Conservation (phyloP, 805 yeast species). For the Ogataea thermomethanolica region DNA sequence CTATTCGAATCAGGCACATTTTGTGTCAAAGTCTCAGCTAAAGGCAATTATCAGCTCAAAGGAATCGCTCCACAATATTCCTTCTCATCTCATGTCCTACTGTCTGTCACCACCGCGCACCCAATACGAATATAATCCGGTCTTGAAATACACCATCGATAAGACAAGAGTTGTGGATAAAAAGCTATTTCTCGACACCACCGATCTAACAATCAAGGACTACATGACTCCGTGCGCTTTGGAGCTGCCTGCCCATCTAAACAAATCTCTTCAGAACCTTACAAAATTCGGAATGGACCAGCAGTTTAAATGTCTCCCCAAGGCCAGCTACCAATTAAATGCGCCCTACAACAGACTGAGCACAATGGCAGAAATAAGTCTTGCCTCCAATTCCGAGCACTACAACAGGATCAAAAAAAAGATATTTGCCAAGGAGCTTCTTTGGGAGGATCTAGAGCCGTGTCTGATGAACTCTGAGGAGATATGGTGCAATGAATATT, state of each 20-base stretch:
- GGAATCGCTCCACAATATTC: conserved; percentile 15
- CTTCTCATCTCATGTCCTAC: conserved; percentile 21
- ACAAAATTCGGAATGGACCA: conserved; percentile 12
- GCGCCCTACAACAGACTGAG: conserved; percentile 18
- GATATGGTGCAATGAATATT: conserved; percentile 23
- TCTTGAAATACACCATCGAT: conserved; percentile 19
- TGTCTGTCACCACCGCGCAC: conserved; percentile 11
- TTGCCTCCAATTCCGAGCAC: conserved; percentile 27
- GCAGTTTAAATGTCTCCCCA: conserved; percentile 11
- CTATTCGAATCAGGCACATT: conserved; percentile 1
- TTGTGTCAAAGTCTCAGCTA: conserved; percentile 5
- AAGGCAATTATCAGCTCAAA: conserved; percentile 14
- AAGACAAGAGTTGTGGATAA: conserved; percentile 9
- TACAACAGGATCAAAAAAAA: conserved; percentile 19
- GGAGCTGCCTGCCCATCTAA: conserved; percentile 6
- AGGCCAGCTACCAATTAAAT: conserved; percentile 4
- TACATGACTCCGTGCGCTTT: conserved; percentile 8
- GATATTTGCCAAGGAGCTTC: conserved; percentile 16
- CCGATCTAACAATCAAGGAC: conserved; percentile 15
- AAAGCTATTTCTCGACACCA: conserved; percentile 14
- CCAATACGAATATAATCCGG: conserved; percentile 22
- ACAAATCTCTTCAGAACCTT: conserved; percentile 11
- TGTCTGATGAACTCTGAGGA: conserved; percentile 18
- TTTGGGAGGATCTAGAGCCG: conserved; percentile 17
- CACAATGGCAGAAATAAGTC: conserved; percentile 25